phyloP scores from a whole-genome alignment of 441 rosid species.

The Populus hybrid region DNA sequence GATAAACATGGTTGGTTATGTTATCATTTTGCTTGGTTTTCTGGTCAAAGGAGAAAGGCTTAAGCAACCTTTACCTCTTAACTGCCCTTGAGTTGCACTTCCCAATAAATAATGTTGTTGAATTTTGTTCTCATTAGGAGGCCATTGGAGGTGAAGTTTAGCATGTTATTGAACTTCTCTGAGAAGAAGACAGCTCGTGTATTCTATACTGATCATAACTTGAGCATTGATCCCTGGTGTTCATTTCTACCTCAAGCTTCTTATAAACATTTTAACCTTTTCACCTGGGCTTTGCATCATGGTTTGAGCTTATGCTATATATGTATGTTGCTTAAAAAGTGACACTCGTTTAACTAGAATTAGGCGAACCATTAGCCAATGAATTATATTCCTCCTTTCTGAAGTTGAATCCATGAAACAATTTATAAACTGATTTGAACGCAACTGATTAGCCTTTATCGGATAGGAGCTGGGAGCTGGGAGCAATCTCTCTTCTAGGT shows the following conservation, averaged over 20 bases:
- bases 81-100: background rate
- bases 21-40: background rate
- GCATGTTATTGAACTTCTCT: too few species aligned
- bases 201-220: background rate
- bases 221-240: background rate
- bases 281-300: too few species aligned
- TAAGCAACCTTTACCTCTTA: background rate
- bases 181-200: background rate
- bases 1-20: background rate
- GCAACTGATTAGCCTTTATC: too few species aligned
- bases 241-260: background rate
- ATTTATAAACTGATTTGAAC: too few species aligned
- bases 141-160: background rate
- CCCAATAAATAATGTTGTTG: background rate
- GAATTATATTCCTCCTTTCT: background rate
- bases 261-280: background rate
- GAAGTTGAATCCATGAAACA: background rate
- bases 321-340: background rate
- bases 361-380: background rate
- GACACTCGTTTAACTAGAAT: background rate
- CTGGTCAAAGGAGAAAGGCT: constrained; percentile 5
- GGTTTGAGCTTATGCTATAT: background rate
- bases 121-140: background rate
- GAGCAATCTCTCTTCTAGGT: too few species aligned
- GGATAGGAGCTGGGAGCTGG: too few species aligned